Evolutionary conservation across 148 eudicot genomes (phyloP), one percentile per base, ranked within the genome.

Genomic region (Amaranthus palmeri): DNA sequence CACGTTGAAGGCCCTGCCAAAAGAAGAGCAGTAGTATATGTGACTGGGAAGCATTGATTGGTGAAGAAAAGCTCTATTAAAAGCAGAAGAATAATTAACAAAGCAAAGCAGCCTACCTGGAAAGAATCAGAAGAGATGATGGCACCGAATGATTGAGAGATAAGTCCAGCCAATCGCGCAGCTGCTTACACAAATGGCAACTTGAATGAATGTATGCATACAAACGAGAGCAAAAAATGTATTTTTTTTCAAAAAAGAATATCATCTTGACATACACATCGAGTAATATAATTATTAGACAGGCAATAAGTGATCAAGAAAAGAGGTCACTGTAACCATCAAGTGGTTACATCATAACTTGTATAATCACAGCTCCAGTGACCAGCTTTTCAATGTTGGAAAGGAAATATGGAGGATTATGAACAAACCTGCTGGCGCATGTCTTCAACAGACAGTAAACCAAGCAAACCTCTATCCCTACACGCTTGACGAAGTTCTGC

Each of bases 401-500:
- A 50, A 53, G 15, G 43, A 15, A 48, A 47, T 36, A 71, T 8
- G 58, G 49, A 47, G 44, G 65, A 68, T 63, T 42, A 40, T 48
- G 9, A 68, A 61, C 60, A 77, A 18, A 91, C 96, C 96, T 91
- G 91, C 69, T 88, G 87, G 9, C 88, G 87, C 96, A 91, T 91
- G 83, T 91, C 96, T 65, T 88, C 91, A 67, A 86, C 93, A 13
- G 91, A 83, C 70, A 79, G 82, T 67, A 81, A 74, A 47, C 89
- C 91, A 70, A 90, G 88, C 81, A 90, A 81, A 69, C 96, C 96
- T 73, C 96, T 81, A 72, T 86, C 91, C 65, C 91, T 76, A 84
- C 96, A 90, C 60, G 89, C 91, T 82, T 88, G 88, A 79, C 92
- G 88, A 68, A 90, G 96, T 81, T 90, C 96, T 13, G 80, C 84